Evolutionary conservation across 2,329 filamentous ascomycete genomes (phyloP), one percentile per base, ranked within the genome.

Genomic region (Cytospora piceae): DNA sequence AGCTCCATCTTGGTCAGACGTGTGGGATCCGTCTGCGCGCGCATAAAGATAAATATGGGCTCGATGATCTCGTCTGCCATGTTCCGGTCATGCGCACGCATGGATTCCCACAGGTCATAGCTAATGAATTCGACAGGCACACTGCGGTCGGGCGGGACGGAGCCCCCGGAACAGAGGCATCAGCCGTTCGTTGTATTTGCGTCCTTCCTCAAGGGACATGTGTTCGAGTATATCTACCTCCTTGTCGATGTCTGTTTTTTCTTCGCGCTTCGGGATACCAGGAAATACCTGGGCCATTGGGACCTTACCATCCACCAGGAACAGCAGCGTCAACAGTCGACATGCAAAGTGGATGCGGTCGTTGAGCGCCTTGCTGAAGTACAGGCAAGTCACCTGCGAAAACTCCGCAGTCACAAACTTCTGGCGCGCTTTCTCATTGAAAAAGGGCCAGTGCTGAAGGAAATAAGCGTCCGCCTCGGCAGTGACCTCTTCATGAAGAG

Each of bases 301-400:
- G 37, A 6, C 58, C 74, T 62, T 71, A 79, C 79, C 80, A 68
- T 82, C 79, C 32, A 81, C 73, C 1, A 82, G 65, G 62, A 82
- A 82, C 1, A 80, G 68, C 1, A 80, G 32, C 0, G 78, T 78
- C 7, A 80, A 64, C 0, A 82, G 71, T 4, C 72, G 69, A 67
- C 78, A 79, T 0, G 75, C 78, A 58, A 74, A 77, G 12, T 70
- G 56, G 27, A 81, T 79, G 2, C 80, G 69, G 59, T 79, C 77
- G 63, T 80, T 75, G 22, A 70, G 32, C 1, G 78, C 75, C 34
- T 69, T 65, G 0, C 78, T 78, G 64, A 75, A 79, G 61, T 77
- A 77, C 11, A 75, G 70, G 67, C 78, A 81, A 1, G 77, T 78
- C 15, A 76, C 75, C 3, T 70, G 69, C 15, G 75, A 72, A 65